Conservation (phyloP, 139 green algal genomes). For the Pleodorina starrii region DNA sequence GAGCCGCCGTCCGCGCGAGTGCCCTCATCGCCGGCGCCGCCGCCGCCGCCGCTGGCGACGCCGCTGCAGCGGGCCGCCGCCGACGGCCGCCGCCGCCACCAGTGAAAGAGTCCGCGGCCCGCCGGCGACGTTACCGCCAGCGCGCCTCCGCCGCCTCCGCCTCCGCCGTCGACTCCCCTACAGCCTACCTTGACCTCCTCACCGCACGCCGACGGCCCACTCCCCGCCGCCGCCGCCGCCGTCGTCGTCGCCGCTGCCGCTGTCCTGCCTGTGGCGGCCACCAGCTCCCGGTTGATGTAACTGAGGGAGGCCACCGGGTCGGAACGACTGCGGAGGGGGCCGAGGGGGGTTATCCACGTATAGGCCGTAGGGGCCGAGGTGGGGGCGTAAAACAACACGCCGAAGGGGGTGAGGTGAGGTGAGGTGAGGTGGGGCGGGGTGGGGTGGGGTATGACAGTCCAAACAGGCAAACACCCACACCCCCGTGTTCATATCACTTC, state of each 20-base stretch:
- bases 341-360: no score
- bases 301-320: slow-evolving; percentile 5
- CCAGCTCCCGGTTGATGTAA: slow-evolving; percentile 13
- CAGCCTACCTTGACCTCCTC: not conserved
- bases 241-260: no score
- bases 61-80: not conserved
- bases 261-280: not conserved
- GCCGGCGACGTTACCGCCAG: no score
- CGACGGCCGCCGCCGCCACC: not conserved
- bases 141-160: not conserved
- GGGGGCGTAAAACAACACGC: no score
- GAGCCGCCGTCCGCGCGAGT: not conserved
- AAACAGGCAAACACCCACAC: no score
- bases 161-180: no score
- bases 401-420: no score
- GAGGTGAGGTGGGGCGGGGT: not conserved
- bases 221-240: not conserved
- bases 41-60: not conserved
- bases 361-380: no score
- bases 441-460: no score
- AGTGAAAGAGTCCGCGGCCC: not conserved
- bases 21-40: not conserved
- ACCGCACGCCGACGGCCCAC: not conserved
- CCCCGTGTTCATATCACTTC: no score
- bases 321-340: not conserved